Conservation (phyloP, 1,284 basidiomycete genomes). For the Puccinia triticina region DNA sequence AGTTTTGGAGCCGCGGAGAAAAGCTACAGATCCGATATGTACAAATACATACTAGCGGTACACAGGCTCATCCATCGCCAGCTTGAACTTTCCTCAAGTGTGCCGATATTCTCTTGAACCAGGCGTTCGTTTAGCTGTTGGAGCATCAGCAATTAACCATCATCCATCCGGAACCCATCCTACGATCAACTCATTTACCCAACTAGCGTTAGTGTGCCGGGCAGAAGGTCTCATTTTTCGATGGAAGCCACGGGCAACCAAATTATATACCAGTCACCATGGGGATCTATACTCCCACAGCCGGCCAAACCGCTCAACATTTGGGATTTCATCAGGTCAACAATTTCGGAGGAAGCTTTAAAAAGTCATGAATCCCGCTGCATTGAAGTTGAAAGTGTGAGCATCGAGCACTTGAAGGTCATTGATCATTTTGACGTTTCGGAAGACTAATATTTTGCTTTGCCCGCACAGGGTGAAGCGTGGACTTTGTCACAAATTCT, state of each 20-base stretch:
- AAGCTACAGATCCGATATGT: too few relatives aligned
- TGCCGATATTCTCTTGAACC: too few relatives aligned
- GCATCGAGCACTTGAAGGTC: background rate
- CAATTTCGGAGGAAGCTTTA: background rate
- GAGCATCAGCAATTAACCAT: too few relatives aligned
- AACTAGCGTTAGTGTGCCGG: background rate
- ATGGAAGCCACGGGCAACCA: background rate
- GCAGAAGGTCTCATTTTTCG: background rate
- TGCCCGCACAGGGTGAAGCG: background rate
- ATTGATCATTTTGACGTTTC: too few relatives aligned
- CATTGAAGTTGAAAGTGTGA: conserved; percentile 6
- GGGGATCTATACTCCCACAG: background rate
- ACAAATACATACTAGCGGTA: too few relatives aligned
- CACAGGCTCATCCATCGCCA: too few relatives aligned
- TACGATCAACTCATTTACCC: too few relatives aligned
- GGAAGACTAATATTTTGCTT: background rate
- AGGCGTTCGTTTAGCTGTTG: too few relatives aligned
- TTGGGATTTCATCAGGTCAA: conserved; percentile 4
- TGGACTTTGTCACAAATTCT: background rate
- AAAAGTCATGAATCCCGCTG: conserved; percentile 1
- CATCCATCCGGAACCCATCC: too few relatives aligned
- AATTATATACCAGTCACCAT: conserved; percentile 6
- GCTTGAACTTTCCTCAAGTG: too few relatives aligned
- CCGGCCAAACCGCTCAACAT: background rate
- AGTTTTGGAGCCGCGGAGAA: too few relatives aligned